phyloP scores from a whole-genome alignment of 2,329 filamentous ascomycete species.

The Fusarium falciforme region DNA sequence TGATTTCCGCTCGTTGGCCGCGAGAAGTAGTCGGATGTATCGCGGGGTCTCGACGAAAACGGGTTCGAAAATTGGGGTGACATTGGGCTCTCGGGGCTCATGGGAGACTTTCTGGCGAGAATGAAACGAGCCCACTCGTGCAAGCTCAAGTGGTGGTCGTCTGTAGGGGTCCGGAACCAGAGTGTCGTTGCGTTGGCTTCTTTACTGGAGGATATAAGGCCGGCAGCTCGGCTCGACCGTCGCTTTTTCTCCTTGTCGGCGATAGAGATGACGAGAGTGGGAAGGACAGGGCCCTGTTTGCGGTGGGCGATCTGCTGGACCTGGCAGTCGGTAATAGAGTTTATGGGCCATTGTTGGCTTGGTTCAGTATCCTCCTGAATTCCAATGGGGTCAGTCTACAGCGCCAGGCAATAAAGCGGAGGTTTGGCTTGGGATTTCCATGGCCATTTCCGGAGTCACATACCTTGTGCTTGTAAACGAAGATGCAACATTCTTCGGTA shows the following conservation, averaged over 20 bases:
- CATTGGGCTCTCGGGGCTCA: constrained; percentile 64
- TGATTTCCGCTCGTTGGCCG: constrained; percentile 59
- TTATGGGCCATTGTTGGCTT: constrained; percentile 64
- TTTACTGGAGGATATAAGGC: constrained; percentile 63
- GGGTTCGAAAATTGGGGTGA: constrained; percentile 67
- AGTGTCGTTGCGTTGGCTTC: constrained; percentile 62
- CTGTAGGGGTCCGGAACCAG: constrained; percentile 66
- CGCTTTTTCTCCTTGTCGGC: constrained; percentile 72
- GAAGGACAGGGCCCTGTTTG: constrained; percentile 69
- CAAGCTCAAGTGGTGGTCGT: constrained; percentile 64
- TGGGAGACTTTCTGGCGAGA: constrained; percentile 56
- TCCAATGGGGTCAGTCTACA: constrained; percentile 11
- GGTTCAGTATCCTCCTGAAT: constrained; percentile 63
- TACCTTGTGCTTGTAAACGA: constrained; percentile 69
- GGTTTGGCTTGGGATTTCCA: neutral
- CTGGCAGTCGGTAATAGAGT: constrained; percentile 66
- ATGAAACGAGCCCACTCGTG: constrained; percentile 71
- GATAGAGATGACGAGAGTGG: constrained; percentile 69
- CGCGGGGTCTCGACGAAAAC: constrained; percentile 57
- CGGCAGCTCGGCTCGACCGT: constrained; percentile 71
- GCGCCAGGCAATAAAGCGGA: neutral
- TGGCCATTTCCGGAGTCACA: neutral
- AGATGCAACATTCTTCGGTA: constrained; percentile 61
- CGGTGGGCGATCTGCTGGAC: constrained; percentile 70
- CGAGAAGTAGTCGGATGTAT: constrained; percentile 55